Conservation (phyloP, 257 asterid genomes). For the Anisodus acutangulus region DNA sequence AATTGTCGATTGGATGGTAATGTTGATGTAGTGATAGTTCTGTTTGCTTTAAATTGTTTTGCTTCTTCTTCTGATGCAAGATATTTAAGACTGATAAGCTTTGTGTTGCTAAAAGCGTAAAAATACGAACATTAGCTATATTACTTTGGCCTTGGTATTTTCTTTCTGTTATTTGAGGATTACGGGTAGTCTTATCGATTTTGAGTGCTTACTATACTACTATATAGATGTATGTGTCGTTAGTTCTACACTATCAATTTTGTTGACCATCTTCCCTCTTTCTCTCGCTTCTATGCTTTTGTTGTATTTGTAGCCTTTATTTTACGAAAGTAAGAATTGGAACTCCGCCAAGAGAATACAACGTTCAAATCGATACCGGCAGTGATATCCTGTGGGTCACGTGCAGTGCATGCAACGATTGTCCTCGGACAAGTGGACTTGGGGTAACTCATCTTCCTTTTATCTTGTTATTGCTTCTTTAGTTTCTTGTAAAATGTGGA, state of each 20-base stretch:
- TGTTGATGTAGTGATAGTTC: not conserved
- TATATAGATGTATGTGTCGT: not conserved
- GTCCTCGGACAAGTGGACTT: constrained; percentile 79
- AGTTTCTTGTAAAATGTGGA: constrained; percentile 18
- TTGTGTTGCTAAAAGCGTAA: not conserved
- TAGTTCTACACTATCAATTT: too few species aligned
- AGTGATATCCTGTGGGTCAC: constrained; percentile 82
- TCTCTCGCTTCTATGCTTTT: constrained; percentile 16
- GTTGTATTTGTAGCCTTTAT: constrained; percentile 60
- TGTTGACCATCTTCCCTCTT: not conserved
- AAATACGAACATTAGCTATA: not conserved
- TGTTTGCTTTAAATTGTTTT: not conserved
- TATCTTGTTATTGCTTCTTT: constrained; percentile 21
- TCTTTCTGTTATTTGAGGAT: not conserved
- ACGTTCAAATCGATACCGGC: constrained; percentile 83
- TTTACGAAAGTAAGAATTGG: constrained; percentile 81
- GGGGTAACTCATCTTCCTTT: constrained; percentile 47
- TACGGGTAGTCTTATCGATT: not conserved
- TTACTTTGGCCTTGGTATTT: not conserved
- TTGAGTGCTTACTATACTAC: too few species aligned
- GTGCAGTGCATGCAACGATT: constrained; percentile 73
- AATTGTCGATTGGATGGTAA: not conserved
- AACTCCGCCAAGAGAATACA: constrained; percentile 81
- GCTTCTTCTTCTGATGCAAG: not conserved
- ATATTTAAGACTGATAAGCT: not conserved